Conservation (phyloP, 208 protist species). For the Vickermania ingenoplastis region DNA sequence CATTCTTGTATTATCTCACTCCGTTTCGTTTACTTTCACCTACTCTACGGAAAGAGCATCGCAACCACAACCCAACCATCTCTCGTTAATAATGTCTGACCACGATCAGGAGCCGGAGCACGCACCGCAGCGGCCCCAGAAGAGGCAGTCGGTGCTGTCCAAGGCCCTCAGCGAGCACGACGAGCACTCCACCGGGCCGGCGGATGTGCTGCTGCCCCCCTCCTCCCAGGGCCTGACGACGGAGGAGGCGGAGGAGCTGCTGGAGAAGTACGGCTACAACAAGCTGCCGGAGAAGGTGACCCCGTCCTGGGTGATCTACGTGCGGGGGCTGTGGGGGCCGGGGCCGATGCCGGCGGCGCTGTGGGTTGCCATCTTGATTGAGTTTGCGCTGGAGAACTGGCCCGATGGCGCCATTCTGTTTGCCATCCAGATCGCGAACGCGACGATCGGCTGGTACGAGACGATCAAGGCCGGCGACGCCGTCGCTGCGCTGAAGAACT, state of each 20-base stretch:
- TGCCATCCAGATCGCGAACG: conserved; percentile 31
- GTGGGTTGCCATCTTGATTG: conserved; percentile 52
- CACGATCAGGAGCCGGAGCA: no score
- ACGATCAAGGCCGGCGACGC: no score
- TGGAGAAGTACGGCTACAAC: conserved; percentile 22
- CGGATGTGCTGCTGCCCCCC: conserved; percentile 7
- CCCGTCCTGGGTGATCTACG: conserved; percentile 27
- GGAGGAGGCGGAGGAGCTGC: conserved; percentile 12
- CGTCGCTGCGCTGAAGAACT: conserved; percentile 53
- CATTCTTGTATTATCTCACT: no score
- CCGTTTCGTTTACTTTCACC: no score
- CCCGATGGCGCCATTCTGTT: conserved; percentile 36
- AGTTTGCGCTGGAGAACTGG: conserved; percentile 43
- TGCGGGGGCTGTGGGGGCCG: conserved; percentile 26
- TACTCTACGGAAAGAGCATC: no score
- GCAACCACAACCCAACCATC: no score
- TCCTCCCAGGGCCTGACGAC: conserved; percentile 24
- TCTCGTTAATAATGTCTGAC: no score
- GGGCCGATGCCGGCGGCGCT: conserved; percentile 49
- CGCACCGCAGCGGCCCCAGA: conserved; percentile 1
- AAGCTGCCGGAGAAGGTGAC: conserved; percentile 22
- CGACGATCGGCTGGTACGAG: conserved; percentile 45
- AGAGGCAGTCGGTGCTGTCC: conserved; percentile 13
- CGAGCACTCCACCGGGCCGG: conserved; percentile 6
- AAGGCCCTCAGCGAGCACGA: conserved; percentile 21